A percentile compares a stretch with the other conserved stretches of the same genome.
phyloP scores from a whole-genome alignment of 805 yeast species.

The Wickerhamomyces bovis region DNA sequence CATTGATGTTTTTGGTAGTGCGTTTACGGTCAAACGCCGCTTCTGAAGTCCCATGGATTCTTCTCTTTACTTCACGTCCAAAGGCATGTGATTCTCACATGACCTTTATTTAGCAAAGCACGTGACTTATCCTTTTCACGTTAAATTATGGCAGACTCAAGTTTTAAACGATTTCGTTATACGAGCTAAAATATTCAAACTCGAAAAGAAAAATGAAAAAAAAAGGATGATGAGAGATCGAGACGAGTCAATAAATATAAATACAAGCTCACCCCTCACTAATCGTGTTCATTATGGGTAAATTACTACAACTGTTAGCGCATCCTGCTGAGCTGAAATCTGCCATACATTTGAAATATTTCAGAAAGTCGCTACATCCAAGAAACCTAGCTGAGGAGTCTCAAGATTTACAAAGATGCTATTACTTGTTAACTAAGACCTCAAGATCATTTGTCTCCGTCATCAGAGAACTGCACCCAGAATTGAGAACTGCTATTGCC shows the following conservation, averaged over 20 bases:
- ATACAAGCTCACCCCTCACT: no score
- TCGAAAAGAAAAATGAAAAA: background rate
- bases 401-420: slow-evolving; percentile 54
- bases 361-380: slow-evolving; percentile 35
- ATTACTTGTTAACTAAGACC: slow-evolving; percentile 56
- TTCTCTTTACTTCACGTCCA: no score
- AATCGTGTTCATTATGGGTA: slow-evolving; percentile 43
- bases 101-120: background rate
- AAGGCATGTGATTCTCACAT: no score
- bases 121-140: background rate
- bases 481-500: slow-evolving; percentile 74
- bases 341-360: slow-evolving; percentile 50
- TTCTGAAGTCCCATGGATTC: no score
- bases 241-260: background rate
- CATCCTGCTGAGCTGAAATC: slow-evolving; percentile 75
- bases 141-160: background rate
- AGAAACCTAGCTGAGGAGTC: slow-evolving; percentile 30
- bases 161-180: background rate
- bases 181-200: background rate
- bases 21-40: no score
- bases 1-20: no score
- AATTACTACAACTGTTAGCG: slow-evolving; percentile 45
- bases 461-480: slow-evolving; percentile 86
- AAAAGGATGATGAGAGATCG: background rate
- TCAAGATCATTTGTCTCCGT: slow-evolving; percentile 95